phyloP scores from a whole-genome alignment of 2,329 filamentous ascomycete species.

The Beauveria rudraprayagi region DNA sequence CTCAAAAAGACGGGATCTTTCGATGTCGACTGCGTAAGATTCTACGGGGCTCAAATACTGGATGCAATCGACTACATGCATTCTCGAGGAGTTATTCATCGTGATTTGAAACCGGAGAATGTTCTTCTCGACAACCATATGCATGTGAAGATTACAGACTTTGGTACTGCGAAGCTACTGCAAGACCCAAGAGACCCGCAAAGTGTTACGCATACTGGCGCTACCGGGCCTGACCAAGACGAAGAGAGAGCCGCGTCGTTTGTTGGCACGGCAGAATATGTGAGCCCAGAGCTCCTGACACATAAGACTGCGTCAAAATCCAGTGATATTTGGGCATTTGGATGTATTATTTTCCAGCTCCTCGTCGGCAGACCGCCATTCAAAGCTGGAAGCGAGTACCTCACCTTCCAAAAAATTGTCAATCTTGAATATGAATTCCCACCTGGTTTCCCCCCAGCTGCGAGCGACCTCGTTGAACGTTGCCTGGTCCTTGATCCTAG shows the following conservation, averaged over 20 bases:
- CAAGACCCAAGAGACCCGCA: constrained; percentile 31
- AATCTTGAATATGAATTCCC: constrained; percentile 91
- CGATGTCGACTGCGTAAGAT: constrained; percentile 86
- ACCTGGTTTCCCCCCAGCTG: constrained; percentile 69
- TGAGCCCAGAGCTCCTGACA: constrained; percentile 92
- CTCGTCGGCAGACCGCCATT: constrained; percentile 94
- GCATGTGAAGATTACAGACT: constrained; percentile 98
- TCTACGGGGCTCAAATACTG: constrained; percentile 92
- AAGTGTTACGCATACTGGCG: constrained; percentile 23
- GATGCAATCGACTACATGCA: constrained; percentile 99
- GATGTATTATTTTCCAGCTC: constrained; percentile 95
- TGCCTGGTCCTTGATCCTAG: constrained; percentile 83
- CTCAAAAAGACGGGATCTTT: constrained; percentile 93
- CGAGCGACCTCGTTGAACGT: constrained; percentile 82
- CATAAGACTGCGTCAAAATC: constrained; percentile 97
- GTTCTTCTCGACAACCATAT: constrained; percentile 91
- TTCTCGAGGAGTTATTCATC: constrained; percentile 87
- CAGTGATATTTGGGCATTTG: constrained; percentile 96
- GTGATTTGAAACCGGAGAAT: constrained; percentile 95
- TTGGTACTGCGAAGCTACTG: constrained; percentile 93
- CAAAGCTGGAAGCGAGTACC: constrained; percentile 90
- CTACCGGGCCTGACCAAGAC: constrained; percentile 38
- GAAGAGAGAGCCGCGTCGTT: constrained; percentile 82
- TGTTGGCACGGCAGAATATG: constrained; percentile 95
- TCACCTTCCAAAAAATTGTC: constrained; percentile 98